Evolutionary conservation across 2,329 filamentous ascomycete species (phyloP), one percentile per base, ranked within the genome.

Genomic region (Tolypocladium inflatum): DNA sequence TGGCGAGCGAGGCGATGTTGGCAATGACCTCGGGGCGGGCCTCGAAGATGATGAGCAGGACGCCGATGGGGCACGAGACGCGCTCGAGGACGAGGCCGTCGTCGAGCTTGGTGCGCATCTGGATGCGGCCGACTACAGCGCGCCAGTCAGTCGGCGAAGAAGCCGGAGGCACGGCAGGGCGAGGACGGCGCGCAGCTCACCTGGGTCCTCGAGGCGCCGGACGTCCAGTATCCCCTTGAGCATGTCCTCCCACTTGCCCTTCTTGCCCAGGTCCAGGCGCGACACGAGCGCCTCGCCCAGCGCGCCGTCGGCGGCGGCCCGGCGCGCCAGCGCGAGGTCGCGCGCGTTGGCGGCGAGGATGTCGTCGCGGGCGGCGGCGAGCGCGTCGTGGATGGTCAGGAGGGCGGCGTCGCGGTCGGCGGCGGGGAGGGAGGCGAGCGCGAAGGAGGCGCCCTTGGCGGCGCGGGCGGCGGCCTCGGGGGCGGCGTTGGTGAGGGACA

Each of bases 41-140:
- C 76, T 99, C 94, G 70, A 99, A 99, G 69, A 99, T 97, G 74
- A 99, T 94, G 64, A 99, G 83, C 48, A 99, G 83, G n/a, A 97
- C 92, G 60, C 94, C 94, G 65, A 99, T 97, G 7, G 94, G 94
- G 70, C 91, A 96, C 45, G 90, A 91, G 53, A 96, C 89, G 62
- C 92, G 86, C 70, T 96, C 91, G 60, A 99, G 81, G 56, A 87
- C 81, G 56, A 99, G 81, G 56, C 87, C 88, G 65, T 97, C 89
- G 71, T 97, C 94, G 13, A 99, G 82, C 58, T 87, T 83, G 51
- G 91, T 97, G 62, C 88, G 85, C 67, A 96, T 78, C 45, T 90
- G 92, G 57, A 94, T 80, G 69, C 88, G 88, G 67, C 93, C 93
- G 67, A 97, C 90, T 91, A 37, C 1, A 1, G 38, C 15, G 30